phyloP scores from a whole-genome alignment of 2,329 filamentous ascomycete genomes.

The Hymenoscyphus salicellus region DNA sequence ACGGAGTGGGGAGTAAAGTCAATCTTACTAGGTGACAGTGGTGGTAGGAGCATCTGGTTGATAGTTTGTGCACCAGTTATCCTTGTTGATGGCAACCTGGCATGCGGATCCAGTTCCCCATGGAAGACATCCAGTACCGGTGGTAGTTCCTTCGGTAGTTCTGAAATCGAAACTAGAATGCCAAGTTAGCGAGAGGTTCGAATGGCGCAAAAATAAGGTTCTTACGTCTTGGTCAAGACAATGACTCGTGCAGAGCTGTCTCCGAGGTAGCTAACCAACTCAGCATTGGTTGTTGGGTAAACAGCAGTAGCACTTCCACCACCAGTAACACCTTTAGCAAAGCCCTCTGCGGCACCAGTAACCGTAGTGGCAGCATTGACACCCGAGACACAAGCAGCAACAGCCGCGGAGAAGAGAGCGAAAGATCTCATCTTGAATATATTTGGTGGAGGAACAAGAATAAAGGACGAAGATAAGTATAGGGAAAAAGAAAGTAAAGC shows the following conservation, averaged over 20 bases:
- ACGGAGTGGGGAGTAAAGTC: no score
- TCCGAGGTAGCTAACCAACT: slow-evolving; percentile 49
- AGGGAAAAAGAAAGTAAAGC: neutral
- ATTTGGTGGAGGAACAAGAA: neutral
- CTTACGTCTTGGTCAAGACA: slow-evolving; percentile 48
- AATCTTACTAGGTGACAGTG: slow-evolving; percentile 8
- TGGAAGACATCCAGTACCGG: slow-evolving; percentile 18
- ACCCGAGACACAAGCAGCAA: slow-evolving; percentile 10
- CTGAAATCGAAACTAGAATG: slow-evolving; percentile 47
- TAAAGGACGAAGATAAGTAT: neutral
- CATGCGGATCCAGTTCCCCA: slow-evolving; percentile 39
- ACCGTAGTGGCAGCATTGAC: slow-evolving; percentile 5
- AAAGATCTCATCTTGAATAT: slow-evolving; percentile 2
- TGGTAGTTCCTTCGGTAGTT: slow-evolving; percentile 43
- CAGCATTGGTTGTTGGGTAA: slow-evolving; percentile 50
- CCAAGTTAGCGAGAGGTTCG: neutral
- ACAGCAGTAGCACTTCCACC: slow-evolving; percentile 54
- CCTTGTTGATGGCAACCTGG: slow-evolving; percentile 54
- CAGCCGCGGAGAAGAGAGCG: slow-evolving; percentile 2
- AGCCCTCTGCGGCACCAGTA: slow-evolving; percentile 41
- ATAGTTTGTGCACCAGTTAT: slow-evolving; percentile 39
- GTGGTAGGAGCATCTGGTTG: slow-evolving; percentile 15
- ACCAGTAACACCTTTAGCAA: slow-evolving; percentile 55
- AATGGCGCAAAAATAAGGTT: neutral
- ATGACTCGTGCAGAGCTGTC: slow-evolving; percentile 43